phyloP scores from a whole-genome alignment of 805 yeast genomes.

The Candida wancherniae region DNA sequence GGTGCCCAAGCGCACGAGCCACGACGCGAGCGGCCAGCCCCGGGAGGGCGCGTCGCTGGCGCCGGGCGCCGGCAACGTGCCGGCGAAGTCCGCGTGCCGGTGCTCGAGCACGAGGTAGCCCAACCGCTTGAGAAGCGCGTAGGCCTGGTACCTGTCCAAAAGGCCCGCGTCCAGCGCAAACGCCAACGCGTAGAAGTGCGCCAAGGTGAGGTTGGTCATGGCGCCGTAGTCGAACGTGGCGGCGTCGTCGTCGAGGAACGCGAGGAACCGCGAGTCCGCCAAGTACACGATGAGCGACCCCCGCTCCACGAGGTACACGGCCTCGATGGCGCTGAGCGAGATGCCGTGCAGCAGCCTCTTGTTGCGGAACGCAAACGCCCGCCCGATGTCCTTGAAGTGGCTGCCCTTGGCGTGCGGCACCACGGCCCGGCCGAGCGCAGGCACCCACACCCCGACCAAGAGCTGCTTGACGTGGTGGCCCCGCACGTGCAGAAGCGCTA shows the following conservation, averaged over 20 bases:
- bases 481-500: constrained; percentile 51
- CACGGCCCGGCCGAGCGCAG: constrained; percentile 22
- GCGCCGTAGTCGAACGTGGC: constrained; percentile 20
- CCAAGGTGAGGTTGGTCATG: constrained; percentile 47
- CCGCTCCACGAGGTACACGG: constrained; percentile 73
- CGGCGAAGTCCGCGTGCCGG: constrained; percentile 1
- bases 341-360: constrained; percentile 24
- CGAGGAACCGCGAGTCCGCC: constrained; percentile 17
- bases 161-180: constrained; percentile 34
- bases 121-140: constrained; percentile 65
- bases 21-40: background rate
- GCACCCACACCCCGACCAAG: constrained; percentile 46
- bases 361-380: constrained; percentile 20
- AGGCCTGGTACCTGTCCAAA: constrained; percentile 59
- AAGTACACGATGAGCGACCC: constrained; percentile 46
- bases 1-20: constrained; percentile 1
- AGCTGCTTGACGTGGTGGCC: constrained; percentile 47
- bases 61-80: no score
- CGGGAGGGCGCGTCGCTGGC: no score
- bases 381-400: constrained; percentile 71
- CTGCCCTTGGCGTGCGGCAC: constrained; percentile 60
- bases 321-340: constrained; percentile 61
- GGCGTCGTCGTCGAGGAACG: constrained; percentile 18
- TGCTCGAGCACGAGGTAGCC: constrained; percentile 58
- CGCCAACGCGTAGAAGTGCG: constrained; percentile 56